Evolutionary conservation across 2,329 filamentous ascomycete genomes (phyloP), one percentile per base, ranked within the genome.

Genomic region (Neospermospora avenae): DNA sequence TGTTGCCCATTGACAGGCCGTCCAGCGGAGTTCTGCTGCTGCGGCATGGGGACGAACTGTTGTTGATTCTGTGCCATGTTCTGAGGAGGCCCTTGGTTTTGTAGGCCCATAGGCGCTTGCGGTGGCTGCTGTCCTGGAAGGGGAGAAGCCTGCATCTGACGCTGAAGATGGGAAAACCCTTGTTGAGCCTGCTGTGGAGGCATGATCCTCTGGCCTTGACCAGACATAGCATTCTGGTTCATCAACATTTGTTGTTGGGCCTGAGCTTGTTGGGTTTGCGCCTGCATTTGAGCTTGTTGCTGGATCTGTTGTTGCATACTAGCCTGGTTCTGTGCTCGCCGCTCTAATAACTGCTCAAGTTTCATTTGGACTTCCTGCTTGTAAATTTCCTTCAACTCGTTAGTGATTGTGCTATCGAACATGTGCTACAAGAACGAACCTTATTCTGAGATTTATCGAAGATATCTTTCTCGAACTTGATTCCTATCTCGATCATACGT

Each of bases 101-200:
- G 73, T 71, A 64, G 75, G 68, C 72, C 71, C 60, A 71, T 67
- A 0, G 61, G 55, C 51, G 68, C 66, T 46, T 69, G 65, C n/a
- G 65, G 70, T 20, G 66, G 62, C 58, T 69, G 68, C 62, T 81
- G 81, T 54, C 78, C 82, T 10, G 79, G 76, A 24, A 84, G 77
- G 39, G 78, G 79, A 0, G 80, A 77, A 3, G 78, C 73, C 66
- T 85, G 83, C 81, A 84, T 84, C 58, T 78, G 81, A 57, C 84
- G 82, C 60, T 84, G 83, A 37, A 85, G 76, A 51, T 81, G 79
- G 62, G 83, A 83, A 60, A 86, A 85, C 0, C 77, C 78, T 66
- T 79, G 82, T 61, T 81, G 83, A 2, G 75, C 73, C 6, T 75
- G 76, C 66, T 81, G 81, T 56, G 70, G 70, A 72, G 81, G 78